Conservation (phyloP, 345 rosid genomes). For the Chamaenerion angustifolium region DNA sequence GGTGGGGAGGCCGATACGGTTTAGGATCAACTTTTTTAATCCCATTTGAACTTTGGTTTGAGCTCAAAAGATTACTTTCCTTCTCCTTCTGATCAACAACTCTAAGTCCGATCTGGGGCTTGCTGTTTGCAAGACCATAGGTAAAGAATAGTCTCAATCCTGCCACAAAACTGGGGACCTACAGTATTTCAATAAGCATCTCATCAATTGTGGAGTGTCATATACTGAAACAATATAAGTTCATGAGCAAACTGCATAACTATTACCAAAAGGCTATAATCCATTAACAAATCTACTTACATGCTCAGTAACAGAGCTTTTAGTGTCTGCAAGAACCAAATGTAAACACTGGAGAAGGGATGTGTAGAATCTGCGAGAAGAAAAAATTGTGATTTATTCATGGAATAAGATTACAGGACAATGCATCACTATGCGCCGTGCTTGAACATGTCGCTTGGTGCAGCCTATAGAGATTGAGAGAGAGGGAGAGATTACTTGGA, state of each 20-base stretch:
- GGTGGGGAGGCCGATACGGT: constrained; percentile 87
- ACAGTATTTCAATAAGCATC: constrained; percentile 10
- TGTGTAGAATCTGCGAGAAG: constrained; percentile 52
- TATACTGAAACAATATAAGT: too few species aligned
- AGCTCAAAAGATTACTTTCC: constrained; percentile 19
- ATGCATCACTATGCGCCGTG: too few species aligned
- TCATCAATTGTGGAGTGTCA: not conserved
- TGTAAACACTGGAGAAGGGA: constrained; percentile 74
- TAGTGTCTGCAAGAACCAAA: constrained; percentile 49
- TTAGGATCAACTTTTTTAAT: constrained; percentile 19
- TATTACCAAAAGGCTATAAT: not conserved
- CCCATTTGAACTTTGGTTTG: constrained; percentile 25
- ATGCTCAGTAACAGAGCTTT: constrained; percentile 63
- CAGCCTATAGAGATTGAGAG: not conserved
- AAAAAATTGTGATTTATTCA: not conserved
- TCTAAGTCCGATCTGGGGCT: constrained; percentile 16
- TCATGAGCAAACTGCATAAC: too few species aligned
- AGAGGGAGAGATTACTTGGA: constrained; percentile 33
- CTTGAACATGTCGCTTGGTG: too few species aligned
- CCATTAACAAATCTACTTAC: constrained; percentile 30
- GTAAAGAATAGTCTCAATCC: constrained; percentile 57
- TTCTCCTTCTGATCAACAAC: constrained; percentile 25
- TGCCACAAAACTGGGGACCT: constrained; percentile 78
- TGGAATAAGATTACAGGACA: not conserved
- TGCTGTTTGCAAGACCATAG: constrained; percentile 47